Percentiles rank a stretch among this genome's conserved stretches.
These are phyloP conservation scores for Camellia lanceoleosa DNA, from an alignment of 148 eudicot species.

Conservation along the genomic window DNA sequence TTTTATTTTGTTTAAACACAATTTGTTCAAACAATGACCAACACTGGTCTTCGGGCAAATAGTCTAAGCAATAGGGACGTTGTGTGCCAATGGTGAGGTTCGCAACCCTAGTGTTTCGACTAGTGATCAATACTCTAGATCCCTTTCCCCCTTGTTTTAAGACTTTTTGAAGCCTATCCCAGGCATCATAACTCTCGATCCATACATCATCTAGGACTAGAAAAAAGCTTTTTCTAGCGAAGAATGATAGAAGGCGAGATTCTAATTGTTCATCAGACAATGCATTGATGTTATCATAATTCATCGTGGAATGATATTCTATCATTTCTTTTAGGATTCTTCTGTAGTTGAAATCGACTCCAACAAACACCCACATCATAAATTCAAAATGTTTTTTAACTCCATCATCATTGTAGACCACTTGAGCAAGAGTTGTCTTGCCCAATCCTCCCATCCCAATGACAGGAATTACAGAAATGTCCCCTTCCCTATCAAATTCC, in stretches of 20 bases:
- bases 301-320: slow-evolving; percentile 28
- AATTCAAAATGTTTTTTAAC: slow-evolving; percentile 22
- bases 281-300: slow-evolving; percentile 12
- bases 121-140: slow-evolving; percentile 25
- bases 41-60: slow-evolving; percentile 30
- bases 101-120: slow-evolving; percentile 16
- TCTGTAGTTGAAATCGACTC: slow-evolving; percentile 14
- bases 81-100: slow-evolving; percentile 8
- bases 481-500: neutral
- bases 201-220: slow-evolving; percentile 35
- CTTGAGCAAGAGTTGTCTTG: slow-evolving; percentile 32
- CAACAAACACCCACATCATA: slow-evolving; percentile 28
- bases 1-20: slow-evolving; percentile 18
- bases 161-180: slow-evolving; percentile 19
- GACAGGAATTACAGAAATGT: slow-evolving; percentile 23
- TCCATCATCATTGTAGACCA: slow-evolving; percentile 21
- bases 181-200: slow-evolving; percentile 17
- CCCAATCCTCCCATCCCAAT: slow-evolving; percentile 39
- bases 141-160: slow-evolving; percentile 24
- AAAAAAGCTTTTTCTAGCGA: slow-evolving; percentile 21
- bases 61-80: slow-evolving; percentile 6
- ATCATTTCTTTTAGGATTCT: slow-evolving; percentile 29
- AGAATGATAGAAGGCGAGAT: slow-evolving; percentile 15
- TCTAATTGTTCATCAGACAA: slow-evolving; percentile 9
- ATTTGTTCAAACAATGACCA: slow-evolving; percentile 23